Base-by-base conservation (phyloP, 352 stramenopile species). In the Phytophthora meadii region DNA sequence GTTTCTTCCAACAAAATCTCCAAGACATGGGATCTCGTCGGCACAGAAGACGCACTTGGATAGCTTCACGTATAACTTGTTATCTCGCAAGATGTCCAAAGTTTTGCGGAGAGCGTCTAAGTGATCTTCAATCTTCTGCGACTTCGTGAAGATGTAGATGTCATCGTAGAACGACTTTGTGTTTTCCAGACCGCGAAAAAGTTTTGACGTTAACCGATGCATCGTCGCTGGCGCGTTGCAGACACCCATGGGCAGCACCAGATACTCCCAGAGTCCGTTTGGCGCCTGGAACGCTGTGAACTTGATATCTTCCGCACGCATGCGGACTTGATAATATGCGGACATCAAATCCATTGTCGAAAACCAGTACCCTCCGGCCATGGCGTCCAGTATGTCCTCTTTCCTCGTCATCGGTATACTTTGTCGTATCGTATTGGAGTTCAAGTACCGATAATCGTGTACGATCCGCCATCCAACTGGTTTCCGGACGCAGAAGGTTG, bases 241-340 rank as follows among this genome's bases (percentile, higher is more conserved):
- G 22, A 22, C 22, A 1, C 22, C 22, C 22, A 22, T 22, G 22
- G 22, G 22, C 22, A 22, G 22, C 22, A 22, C 22, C 22, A 22
- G 22, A 22, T 22, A 22, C 22, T 22, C 22, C 22, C 22, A 22
- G 22, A 22, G 22, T 22, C 22, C 22, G 22, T 22, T 22, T 22
- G 22, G 22, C 22, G 22, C 22, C 22, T 22, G 22, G 22, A 22
- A 22, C 22, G 22, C 22, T 22, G 22, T 22, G 22, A 22, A 22
- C 22, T 22, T 22, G 22, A 22, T 22, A 22, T 2, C 22, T 22
- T 22, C 22, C 22, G n/a, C 42, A 0, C 37, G 36, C 65, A 76
- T 75, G 12, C 46, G 47, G 1, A 73, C 61, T 61, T 76, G 60
- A 30, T 70, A 73, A 42, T 57, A 75, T 3, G 34, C 55, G 0